phyloP scores from a whole-genome alignment of 2,329 filamentous ascomycete species.

The Fusarium tricinctum region DNA sequence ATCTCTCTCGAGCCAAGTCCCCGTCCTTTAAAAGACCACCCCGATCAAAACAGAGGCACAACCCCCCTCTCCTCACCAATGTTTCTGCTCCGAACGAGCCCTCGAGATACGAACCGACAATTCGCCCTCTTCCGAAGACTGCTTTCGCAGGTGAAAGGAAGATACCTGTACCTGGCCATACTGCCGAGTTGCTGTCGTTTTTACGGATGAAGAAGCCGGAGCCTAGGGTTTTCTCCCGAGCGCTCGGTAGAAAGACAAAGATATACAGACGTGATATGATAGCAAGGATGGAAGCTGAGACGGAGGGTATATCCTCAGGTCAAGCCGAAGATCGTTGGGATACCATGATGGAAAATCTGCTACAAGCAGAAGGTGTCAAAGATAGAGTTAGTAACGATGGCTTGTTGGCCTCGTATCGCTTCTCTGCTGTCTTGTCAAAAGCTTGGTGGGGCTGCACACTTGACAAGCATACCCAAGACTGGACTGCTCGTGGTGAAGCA shows the following conservation, averaged over 20 bases:
- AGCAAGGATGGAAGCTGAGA: constrained; percentile 56
- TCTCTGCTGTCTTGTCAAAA: constrained; percentile 50
- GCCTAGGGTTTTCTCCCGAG: constrained; percentile 67
- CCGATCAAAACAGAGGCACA: constrained; percentile 32
- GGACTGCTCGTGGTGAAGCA: constrained; percentile 58
- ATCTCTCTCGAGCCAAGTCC: constrained; percentile 38
- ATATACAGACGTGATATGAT: constrained; percentile 60
- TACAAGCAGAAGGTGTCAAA: constrained; percentile 35
- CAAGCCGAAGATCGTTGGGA: constrained; percentile 66
- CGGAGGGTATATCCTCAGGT: constrained; percentile 53
- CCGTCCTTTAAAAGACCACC: constrained; percentile 11
- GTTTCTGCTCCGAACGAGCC: constrained; percentile 53
- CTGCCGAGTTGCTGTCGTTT: constrained; percentile 71
- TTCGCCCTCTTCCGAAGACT: constrained; percentile 63
- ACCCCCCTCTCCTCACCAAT: constrained; percentile 53
- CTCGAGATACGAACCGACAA: constrained; percentile 63
- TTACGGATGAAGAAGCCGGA: constrained; percentile 77
- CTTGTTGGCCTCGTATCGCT: constrained; percentile 49
- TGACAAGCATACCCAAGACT: constrained; percentile 54
- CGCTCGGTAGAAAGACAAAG: constrained; percentile 66
- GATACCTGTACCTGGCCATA: constrained; percentile 69
- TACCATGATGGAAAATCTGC: constrained; percentile 50
- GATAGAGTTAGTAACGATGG: constrained; percentile 15
- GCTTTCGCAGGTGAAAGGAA: constrained; percentile 57
- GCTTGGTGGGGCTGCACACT: constrained; percentile 53